Evolutionary conservation across 768 basidiomycete species (phyloP).

Genomic region (Lactifluus pinguis): DNA sequence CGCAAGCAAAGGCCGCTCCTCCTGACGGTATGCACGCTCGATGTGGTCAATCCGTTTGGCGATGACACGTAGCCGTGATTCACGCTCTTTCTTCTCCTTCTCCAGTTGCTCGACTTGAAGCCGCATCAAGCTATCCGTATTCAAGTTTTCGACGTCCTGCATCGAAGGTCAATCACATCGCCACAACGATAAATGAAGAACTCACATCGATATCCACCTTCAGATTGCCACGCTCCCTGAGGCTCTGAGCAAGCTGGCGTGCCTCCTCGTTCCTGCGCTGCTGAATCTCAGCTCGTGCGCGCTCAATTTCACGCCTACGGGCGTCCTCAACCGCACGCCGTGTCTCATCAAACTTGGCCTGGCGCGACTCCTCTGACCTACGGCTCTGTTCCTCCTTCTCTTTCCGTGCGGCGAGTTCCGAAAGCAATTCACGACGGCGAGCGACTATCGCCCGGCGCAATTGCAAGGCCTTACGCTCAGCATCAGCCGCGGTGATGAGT

Average conservation of each 20-base stretch:
- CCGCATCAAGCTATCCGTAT: slow-evolving; percentile 78
- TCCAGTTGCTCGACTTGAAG: slow-evolving; percentile 93
- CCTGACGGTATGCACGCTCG: slow-evolving; percentile 91
- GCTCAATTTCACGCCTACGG: slow-evolving; percentile 55
- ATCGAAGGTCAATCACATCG: not conserved
- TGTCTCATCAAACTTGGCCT: slow-evolving; percentile 63
- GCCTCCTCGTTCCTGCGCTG: slow-evolving; percentile 72
- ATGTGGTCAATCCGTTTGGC: slow-evolving; percentile 89
- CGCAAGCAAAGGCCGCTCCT: slow-evolving; percentile 76
- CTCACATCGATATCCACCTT: slow-evolving; percentile 63
- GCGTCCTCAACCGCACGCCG: slow-evolving; percentile 55
- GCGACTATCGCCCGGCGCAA: slow-evolving; percentile 75
- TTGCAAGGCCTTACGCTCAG: slow-evolving; percentile 69
- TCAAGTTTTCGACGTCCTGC: slow-evolving; percentile 74
- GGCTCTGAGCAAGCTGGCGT: slow-evolving; percentile 74
- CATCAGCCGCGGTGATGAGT: slow-evolving; percentile 55
- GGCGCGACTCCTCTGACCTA: slow-evolving; percentile 56
- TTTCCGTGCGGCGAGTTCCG: slow-evolving; percentile 75
- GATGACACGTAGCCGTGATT: slow-evolving; percentile 71
- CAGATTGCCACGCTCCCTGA: slow-evolving; percentile 73
- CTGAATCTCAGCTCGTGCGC: slow-evolving; percentile 64
- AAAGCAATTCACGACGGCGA: slow-evolving; percentile 74
- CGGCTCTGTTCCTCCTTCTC: slow-evolving; percentile 83
- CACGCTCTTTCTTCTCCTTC: slow-evolving; percentile 88
- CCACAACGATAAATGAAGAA: not conserved